A percentile compares a stretch with the other conserved stretches of the same genome.
phyloP scores from a whole-genome alignment of 2,329 filamentous ascomycete genomes.

The Blumeria hordei region DNA sequence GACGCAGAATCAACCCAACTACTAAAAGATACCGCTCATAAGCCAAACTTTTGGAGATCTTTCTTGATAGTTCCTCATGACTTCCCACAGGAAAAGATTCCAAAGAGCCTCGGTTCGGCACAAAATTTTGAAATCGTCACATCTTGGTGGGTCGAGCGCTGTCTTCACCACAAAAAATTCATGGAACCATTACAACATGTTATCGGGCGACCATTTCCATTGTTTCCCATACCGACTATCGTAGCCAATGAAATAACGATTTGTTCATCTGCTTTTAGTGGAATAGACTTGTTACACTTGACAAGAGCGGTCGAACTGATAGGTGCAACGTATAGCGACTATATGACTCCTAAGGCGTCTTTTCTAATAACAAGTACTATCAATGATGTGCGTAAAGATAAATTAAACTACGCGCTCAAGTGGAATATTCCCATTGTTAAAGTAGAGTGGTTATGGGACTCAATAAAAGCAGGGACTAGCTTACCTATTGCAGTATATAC shows the following conservation, averaged over 20 bases:
- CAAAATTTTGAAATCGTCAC: conserved; percentile 34
- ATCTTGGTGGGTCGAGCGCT: conserved; percentile 84
- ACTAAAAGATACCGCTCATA: not conserved
- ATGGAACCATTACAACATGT: conserved; percentile 45
- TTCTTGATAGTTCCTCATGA: conserved; percentile 23
- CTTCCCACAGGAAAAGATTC: conserved; percentile 11
- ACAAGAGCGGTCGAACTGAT: conserved; percentile 52
- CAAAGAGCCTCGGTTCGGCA: conserved; percentile 15
- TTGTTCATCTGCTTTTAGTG: conserved; percentile 60
- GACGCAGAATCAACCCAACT: conserved; percentile 3
- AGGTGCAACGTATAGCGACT: conserved; percentile 61
- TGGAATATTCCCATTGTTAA: conserved; percentile 64
- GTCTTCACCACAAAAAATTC: conserved; percentile 51
- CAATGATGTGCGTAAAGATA: conserved; percentile 36
- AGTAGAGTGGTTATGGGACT: conserved; percentile 66
- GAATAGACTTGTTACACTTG: conserved; percentile 67
- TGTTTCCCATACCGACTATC: conserved; percentile 47
- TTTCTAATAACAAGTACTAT: conserved; percentile 39
- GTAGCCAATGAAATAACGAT: conserved; percentile 32
- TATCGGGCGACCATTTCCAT: conserved; percentile 52
- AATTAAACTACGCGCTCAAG: conserved; percentile 50
- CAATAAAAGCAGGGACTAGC: conserved; percentile 33
- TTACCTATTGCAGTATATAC: conserved; percentile 24
- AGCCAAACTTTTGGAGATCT: conserved; percentile 1
- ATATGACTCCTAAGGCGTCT: conserved; percentile 45